These are phyloP conservation scores for Calophaca sinica DNA, from an alignment of 306 rosid species.

Conservation along the genomic window DNA sequence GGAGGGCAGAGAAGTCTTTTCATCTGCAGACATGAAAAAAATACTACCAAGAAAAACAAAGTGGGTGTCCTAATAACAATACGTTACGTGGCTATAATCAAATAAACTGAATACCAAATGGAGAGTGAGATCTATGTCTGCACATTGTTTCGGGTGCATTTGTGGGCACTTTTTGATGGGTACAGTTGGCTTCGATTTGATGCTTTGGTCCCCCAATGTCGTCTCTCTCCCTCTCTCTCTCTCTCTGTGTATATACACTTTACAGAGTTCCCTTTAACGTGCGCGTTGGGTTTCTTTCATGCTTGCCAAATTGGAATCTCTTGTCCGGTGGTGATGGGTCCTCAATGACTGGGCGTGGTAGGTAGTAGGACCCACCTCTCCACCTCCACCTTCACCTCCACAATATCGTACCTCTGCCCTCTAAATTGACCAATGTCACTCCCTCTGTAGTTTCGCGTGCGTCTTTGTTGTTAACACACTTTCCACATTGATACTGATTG, in stretches of 20 bases:
- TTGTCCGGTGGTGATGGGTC: conserved; percentile 53
- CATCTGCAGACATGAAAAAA: conserved; percentile 26
- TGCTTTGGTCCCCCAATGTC: conserved; percentile 65
- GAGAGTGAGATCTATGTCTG: conserved; percentile 70
- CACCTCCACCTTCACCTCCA: conserved; percentile 40
- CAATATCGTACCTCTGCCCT: conserved; percentile 25
- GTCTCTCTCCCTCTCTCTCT: conserved; percentile 19
- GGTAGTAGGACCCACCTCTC: conserved; percentile 49
- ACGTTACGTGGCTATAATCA: conserved; percentile 37
- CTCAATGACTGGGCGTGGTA: conserved; percentile 43
- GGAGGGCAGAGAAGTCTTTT: conserved; percentile 27
- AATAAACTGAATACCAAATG: conserved; percentile 33
- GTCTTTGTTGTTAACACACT: neutral
- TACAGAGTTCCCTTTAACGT: conserved; percentile 56
- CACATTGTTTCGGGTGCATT: conserved; percentile 51
- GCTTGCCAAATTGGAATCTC: conserved; percentile 70
- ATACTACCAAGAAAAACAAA: conserved; percentile 15
- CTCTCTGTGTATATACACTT: neutral
- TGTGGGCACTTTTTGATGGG: conserved; percentile 56
- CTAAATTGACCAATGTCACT: conserved; percentile 38
- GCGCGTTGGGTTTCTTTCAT: conserved; percentile 83
- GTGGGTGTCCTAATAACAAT: conserved; percentile 25
- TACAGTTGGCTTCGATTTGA: conserved; percentile 67
- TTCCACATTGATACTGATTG: neutral
- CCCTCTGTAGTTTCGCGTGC: conserved; percentile 6